Conservation (phyloP, 495 filamentous ascomycete genomes). For the Lichina pygmaea region DNA sequence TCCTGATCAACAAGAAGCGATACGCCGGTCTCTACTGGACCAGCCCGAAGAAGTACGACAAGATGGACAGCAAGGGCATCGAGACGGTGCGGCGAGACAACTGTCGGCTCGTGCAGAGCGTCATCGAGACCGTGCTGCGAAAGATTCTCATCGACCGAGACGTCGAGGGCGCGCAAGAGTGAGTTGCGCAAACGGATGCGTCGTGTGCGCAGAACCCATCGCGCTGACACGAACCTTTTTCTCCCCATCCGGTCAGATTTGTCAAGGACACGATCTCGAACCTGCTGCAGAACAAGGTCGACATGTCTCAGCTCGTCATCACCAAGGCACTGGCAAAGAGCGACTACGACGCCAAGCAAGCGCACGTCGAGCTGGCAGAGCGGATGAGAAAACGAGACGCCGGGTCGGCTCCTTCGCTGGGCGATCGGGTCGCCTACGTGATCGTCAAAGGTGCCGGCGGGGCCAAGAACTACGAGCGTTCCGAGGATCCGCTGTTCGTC, state of each 20-base stretch:
- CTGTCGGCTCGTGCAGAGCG: conserved; percentile 78
- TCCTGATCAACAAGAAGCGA: conserved; percentile 99
- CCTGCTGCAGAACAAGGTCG: conserved; percentile 86
- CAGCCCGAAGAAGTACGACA: conserved; percentile 78
- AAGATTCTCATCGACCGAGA: conserved; percentile 91
- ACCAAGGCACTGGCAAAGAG: conserved; percentile 81
- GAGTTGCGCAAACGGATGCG: no score
- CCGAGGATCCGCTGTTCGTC: conserved; percentile 89
- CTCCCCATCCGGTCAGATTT: conserved; percentile 27
- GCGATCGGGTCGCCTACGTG: conserved; percentile 93
- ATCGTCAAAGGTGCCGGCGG: conserved; percentile 79
- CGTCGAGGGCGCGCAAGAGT: conserved; percentile 76
- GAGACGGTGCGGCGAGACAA: conserved; percentile 96
- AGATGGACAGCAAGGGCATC: conserved; percentile 99
- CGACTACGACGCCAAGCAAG: conserved; percentile 70
- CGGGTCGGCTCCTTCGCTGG: conserved; percentile 79
- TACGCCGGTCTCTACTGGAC: conserved; percentile 97
- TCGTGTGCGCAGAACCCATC: no score
- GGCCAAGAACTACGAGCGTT: conserved; percentile 81
- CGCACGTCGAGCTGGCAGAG: conserved; percentile 78
- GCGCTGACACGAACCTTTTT: not conserved
- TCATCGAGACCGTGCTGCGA: conserved; percentile 86
- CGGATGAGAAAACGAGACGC: conserved; percentile 92
- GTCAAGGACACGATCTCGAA: conserved; percentile 92
- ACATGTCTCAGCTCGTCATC: conserved; percentile 98